Conservation (phyloP, 768 basidiomycete species). For the Termitomyces sp. region DNA sequence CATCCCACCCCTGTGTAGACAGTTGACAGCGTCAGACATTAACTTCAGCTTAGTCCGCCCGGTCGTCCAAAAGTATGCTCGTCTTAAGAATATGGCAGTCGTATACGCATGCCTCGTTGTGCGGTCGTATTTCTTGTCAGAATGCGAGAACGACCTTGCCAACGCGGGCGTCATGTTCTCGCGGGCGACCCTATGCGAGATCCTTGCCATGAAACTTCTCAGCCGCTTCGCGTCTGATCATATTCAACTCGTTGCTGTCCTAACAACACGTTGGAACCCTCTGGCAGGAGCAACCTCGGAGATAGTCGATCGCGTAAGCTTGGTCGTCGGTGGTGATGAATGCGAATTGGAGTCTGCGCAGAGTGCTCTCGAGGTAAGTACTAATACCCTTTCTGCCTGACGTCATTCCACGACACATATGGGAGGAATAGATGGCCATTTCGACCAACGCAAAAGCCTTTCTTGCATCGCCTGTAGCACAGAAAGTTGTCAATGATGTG, state of each 20-base stretch:
- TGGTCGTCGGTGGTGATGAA: conserved; percentile 48
- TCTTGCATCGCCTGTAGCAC: conserved; percentile 75
- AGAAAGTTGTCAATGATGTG: conserved; percentile 84
- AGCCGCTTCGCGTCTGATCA: conserved; percentile 67
- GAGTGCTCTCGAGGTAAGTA: conserved; percentile 78
- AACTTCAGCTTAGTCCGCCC: conserved; percentile 78
- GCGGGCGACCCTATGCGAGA: conserved; percentile 76
- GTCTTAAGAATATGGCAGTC: conserved; percentile 65
- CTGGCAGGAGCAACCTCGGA: conserved; percentile 68
- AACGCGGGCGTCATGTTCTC: conserved; percentile 66
- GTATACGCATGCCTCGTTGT: conserved; percentile 77
- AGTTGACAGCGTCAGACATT: conserved; percentile 77
- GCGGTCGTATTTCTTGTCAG: conserved; percentile 70
- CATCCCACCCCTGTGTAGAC: conserved; percentile 33
- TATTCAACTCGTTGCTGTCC: conserved; percentile 70
- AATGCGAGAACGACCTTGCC: conserved; percentile 66
- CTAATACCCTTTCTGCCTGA: conserved; percentile 5
- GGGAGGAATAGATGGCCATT: conserved; percentile 68
- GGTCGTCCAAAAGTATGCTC: conserved; percentile 72
- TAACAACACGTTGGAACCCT: conserved; percentile 83
- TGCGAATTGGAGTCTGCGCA: conserved; percentile 63
- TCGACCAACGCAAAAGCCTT: conserved; percentile 81
- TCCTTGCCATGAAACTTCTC: conserved; percentile 84
- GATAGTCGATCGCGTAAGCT: conserved; percentile 63
- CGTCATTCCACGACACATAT: not conserved